phyloP scores from a whole-genome alignment of 495 filamentous ascomycete genomes.

The Neurospora sp. region DNA sequence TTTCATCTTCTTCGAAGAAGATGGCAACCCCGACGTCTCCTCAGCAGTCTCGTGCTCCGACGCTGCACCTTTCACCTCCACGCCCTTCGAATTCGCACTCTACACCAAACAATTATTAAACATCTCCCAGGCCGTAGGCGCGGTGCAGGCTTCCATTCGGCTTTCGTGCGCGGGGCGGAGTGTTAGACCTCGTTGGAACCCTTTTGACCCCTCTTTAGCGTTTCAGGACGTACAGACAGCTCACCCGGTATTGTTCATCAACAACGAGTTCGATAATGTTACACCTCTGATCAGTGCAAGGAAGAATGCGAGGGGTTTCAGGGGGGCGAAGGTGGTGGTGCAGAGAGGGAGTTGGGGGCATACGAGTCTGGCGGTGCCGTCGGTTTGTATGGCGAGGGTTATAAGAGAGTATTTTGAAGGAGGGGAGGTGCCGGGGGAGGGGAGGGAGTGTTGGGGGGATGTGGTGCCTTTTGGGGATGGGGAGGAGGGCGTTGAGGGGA shows the following conservation, averaged over 20 bases:
- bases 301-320: constrained; percentile 40
- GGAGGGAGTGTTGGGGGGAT: constrained; percentile 25
- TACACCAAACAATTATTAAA: constrained; percentile 35
- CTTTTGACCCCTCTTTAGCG: constrained; percentile 15
- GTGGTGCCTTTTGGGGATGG: constrained; percentile 10
- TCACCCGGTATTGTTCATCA: constrained; percentile 44
- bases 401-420: constrained; percentile 27
- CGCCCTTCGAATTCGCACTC: constrained; percentile 32
- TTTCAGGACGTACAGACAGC: constrained; percentile 20
- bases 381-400: constrained; percentile 24
- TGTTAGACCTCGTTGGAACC: constrained; percentile 47
- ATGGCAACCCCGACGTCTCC: constrained; percentile 38
- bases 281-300: constrained; percentile 41
- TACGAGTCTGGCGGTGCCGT: constrained; percentile 25
- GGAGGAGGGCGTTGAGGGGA: background rate
- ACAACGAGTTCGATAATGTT: constrained; percentile 48
- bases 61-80: constrained; percentile 29
- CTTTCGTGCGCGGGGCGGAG: constrained; percentile 50
- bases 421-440: constrained; percentile 17
- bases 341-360: constrained; percentile 42
- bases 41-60: constrained; percentile 57
- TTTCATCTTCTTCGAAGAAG: constrained; percentile 17
- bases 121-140: constrained; percentile 43
- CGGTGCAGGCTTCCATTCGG: constrained; percentile 47
- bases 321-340: constrained; percentile 42